Evolutionary conservation across 306 rosid genomes (phyloP).

Genomic region (Acacia confusa): DNA sequence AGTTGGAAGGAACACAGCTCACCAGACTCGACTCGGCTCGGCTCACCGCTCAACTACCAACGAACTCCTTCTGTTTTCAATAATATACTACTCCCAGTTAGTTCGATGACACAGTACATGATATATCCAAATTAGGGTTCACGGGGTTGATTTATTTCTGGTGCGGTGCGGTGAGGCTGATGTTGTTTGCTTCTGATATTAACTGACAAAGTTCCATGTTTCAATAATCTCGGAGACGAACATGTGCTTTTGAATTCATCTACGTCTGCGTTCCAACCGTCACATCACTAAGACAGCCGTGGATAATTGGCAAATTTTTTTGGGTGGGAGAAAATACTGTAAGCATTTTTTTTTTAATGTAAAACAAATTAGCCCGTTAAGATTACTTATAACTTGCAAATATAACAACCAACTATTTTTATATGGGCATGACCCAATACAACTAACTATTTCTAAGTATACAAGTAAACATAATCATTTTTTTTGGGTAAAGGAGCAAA

Average conservation of each 20-base stretch:
- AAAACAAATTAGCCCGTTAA: no score
- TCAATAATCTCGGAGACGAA: not conserved
- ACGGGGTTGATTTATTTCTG: not conserved
- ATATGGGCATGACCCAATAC: no score
- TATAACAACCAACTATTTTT: no score
- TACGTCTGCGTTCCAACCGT: not conserved
- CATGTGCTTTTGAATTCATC: constrained; percentile 16
- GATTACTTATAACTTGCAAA: no score
- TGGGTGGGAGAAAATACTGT: no score
- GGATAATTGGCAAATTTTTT: not conserved
- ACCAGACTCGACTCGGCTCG: not conserved
- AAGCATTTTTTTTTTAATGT: not conserved
- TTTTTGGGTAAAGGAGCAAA: no score
- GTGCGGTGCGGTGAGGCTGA: not conserved
- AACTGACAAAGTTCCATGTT: not conserved
- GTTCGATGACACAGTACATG: not conserved
- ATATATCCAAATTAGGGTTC: not conserved
- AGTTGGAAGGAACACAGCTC: not conserved
- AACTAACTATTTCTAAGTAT: no score
- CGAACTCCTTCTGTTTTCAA: not conserved
- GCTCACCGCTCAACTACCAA: constrained; percentile 2
- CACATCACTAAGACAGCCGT: no score
- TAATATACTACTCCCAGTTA: no score
- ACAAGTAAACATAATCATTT: no score
- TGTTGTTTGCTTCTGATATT: not conserved